Conservation (phyloP, 1,139 yeast species). For the Debaryomycetaceae sp. region DNA sequence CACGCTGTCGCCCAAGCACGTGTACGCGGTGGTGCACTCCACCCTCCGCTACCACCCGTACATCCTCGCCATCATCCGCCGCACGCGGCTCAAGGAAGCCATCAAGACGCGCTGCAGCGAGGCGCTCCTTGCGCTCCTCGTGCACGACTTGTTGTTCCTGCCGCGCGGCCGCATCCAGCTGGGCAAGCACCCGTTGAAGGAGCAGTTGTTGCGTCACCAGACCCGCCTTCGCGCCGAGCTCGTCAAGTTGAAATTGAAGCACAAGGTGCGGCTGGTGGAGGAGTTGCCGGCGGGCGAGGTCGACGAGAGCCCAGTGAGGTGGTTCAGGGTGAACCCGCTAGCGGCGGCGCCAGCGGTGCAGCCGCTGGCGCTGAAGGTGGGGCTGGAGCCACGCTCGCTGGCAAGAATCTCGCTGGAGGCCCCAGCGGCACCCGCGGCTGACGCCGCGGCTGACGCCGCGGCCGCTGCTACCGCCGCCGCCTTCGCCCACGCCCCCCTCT, state of each 20-base stretch:
- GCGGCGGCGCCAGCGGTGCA: too few relatives aligned
- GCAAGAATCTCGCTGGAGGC: too few relatives aligned
- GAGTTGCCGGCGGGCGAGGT: conserved; percentile 32
- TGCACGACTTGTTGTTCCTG: conserved; percentile 77
- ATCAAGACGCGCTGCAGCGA: conserved; percentile 38
- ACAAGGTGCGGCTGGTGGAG: conserved; percentile 42
- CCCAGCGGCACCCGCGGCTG: too few relatives aligned
- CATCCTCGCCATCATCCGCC: conserved; percentile 57
- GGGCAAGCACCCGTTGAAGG: conserved; percentile 85
- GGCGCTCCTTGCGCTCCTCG: conserved; percentile 56
- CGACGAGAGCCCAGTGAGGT: conserved; percentile 72
- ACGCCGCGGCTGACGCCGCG: too few relatives aligned
- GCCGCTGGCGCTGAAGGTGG: conserved; percentile 44
- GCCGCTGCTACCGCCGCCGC: conserved; percentile 20
- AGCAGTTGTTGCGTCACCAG: conserved; percentile 70
- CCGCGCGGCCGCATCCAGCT: conserved; percentile 79
- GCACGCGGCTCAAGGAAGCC: conserved; percentile 55
- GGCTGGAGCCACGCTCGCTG: too few relatives aligned
- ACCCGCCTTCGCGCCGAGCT: conserved; percentile 80
- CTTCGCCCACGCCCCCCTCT: conserved; percentile 31
- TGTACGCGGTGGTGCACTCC: conserved; percentile 78
- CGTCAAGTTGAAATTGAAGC: conserved; percentile 68
- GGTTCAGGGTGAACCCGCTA: conserved; percentile 78
- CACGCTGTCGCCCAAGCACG: conserved; percentile 61
- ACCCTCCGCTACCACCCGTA: conserved; percentile 67